Evolutionary conservation across 345 rosid genomes (phyloP).

Genomic region (Salix suchowensis): DNA sequence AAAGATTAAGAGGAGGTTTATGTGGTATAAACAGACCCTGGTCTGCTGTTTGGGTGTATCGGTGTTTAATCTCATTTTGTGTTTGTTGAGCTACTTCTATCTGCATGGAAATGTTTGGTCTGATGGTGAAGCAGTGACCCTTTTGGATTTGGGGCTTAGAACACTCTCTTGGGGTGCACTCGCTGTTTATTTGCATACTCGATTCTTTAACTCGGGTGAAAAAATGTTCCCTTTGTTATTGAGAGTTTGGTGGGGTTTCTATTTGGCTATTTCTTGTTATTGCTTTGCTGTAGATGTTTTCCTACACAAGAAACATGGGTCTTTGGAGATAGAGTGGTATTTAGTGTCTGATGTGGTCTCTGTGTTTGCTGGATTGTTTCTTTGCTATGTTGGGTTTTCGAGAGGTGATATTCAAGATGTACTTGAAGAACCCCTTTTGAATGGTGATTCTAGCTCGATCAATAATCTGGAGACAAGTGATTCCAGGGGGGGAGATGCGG

Average conservation of each 20-base stretch:
- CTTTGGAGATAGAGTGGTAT: slow-evolving; percentile 20
- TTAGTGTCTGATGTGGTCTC: slow-evolving; percentile 50
- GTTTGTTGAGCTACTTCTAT: slow-evolving; percentile 53
- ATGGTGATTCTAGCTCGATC: slow-evolving; percentile 13
- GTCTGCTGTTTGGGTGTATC: slow-evolving; percentile 51
- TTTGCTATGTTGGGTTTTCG: slow-evolving; percentile 48
- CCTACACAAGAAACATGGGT: slow-evolving; percentile 24
- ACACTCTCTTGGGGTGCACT: slow-evolving; percentile 64
- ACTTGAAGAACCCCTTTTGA: slow-evolving; percentile 41
- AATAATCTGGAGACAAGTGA: slow-evolving; percentile 9
- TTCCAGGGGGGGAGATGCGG: slow-evolving; percentile 19
- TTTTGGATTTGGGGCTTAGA: slow-evolving; percentile 52
- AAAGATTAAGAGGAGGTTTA: not conserved
- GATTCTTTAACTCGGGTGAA: slow-evolving; percentile 23
- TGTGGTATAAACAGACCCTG: slow-evolving; percentile 40
- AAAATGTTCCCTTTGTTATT: slow-evolving; percentile 42
- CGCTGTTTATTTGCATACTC: slow-evolving; percentile 30
- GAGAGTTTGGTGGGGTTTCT: slow-evolving; percentile 72
- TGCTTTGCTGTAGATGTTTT: slow-evolving; percentile 49
- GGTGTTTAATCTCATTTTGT: slow-evolving; percentile 41
- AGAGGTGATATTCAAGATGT: slow-evolving; percentile 26
- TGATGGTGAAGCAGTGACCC: slow-evolving; percentile 40
- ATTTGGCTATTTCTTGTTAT: slow-evolving; percentile 52
- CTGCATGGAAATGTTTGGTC: slow-evolving; percentile 63
- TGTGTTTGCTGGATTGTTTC: slow-evolving; percentile 43